phyloP scores from a whole-genome alignment of 306 rosid genomes.

The Dicorynia guianensis region DNA sequence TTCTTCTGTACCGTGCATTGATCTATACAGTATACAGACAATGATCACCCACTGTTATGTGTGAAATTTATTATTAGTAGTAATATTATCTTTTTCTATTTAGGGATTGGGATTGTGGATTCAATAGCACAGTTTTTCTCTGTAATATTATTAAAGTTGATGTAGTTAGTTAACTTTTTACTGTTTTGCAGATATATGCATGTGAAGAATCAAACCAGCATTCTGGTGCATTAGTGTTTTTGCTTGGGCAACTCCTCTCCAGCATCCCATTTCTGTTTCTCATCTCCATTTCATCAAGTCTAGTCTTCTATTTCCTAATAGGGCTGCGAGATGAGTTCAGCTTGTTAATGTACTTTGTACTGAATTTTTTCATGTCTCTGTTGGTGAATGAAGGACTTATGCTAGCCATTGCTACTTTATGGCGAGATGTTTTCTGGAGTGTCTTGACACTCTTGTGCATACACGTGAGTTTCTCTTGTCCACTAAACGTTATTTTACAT shows the following conservation, averaged over 20 bases:
- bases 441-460: slow-evolving; percentile 78
- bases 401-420: slow-evolving; percentile 72
- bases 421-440: slow-evolving; percentile 85
- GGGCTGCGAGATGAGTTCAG: slow-evolving; percentile 90
- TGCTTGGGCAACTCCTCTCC: slow-evolving; percentile 90
- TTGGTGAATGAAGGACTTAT: slow-evolving; percentile 90
- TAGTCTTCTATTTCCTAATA: slow-evolving; percentile 86
- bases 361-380: slow-evolving; percentile 88
- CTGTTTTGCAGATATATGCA: slow-evolving; percentile 70
- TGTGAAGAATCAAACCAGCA: slow-evolving; percentile 92
- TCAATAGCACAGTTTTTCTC: background rate
- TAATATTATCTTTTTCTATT: background rate
- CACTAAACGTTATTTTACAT: background rate
- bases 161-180: slow-evolving; percentile 35
- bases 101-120: slow-evolving; percentile 15
- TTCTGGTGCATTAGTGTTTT: slow-evolving; percentile 80
- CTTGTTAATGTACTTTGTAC: slow-evolving; percentile 97
- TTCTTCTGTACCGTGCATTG: slow-evolving; percentile 6
- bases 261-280: slow-evolving; percentile 98
- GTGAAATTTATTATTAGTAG: background rate
- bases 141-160: background rate
- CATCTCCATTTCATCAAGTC: slow-evolving; percentile 90
- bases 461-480: slow-evolving; percentile 65
- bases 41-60: background rate
- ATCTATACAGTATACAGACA: background rate